These are phyloP conservation scores for Amanita thiersii DNA, from an alignment of 768 basidiomycete genomes.

Conservation along the genomic window DNA sequence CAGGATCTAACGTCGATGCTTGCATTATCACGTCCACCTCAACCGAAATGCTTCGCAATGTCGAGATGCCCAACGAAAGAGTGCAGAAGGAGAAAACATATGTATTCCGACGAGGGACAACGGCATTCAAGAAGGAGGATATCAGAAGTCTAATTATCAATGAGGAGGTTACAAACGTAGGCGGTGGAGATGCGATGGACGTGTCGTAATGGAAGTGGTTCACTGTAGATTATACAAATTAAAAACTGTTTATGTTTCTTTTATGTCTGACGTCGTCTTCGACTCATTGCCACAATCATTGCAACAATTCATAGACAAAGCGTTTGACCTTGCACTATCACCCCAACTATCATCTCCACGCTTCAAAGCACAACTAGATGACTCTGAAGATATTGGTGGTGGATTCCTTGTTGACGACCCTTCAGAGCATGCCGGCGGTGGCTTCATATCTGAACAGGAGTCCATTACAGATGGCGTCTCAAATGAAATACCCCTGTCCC, in stretches of 20 bases:
- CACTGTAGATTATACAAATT: neutral
- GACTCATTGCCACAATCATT: slow-evolving; percentile 29
- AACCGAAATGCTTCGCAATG: slow-evolving; percentile 93
- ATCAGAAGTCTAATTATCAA: slow-evolving; percentile 64
- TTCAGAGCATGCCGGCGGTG: slow-evolving; percentile 11
- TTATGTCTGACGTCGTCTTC: slow-evolving; percentile 21
- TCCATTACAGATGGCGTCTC: slow-evolving; percentile 12
- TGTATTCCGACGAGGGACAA: slow-evolving; percentile 79
- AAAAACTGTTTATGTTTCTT: slow-evolving; percentile 1
- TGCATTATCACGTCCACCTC: slow-evolving; percentile 84
- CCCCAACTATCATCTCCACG: neutral
- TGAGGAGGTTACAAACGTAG: slow-evolving; percentile 55
- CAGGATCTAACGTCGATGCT: slow-evolving; percentile 97
- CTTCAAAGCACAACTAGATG: neutral
- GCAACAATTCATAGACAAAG: slow-evolving; percentile 42
- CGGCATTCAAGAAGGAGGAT: slow-evolving; percentile 79
- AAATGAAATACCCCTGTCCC: slow-evolving; percentile 41
- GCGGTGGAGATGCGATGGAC: slow-evolving; percentile 70
- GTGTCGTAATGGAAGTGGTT: slow-evolving; percentile 38
- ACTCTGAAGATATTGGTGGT: slow-evolving; percentile 13
- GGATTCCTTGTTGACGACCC: slow-evolving; percentile 22
- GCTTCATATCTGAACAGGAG: slow-evolving; percentile 12
- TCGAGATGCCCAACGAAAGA: slow-evolving; percentile 84
- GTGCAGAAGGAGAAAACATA: slow-evolving; percentile 68
- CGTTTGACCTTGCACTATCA: slow-evolving; percentile 30